Conservation (phyloP, 306 rosid species). For the Medicago lupulina region DNA sequence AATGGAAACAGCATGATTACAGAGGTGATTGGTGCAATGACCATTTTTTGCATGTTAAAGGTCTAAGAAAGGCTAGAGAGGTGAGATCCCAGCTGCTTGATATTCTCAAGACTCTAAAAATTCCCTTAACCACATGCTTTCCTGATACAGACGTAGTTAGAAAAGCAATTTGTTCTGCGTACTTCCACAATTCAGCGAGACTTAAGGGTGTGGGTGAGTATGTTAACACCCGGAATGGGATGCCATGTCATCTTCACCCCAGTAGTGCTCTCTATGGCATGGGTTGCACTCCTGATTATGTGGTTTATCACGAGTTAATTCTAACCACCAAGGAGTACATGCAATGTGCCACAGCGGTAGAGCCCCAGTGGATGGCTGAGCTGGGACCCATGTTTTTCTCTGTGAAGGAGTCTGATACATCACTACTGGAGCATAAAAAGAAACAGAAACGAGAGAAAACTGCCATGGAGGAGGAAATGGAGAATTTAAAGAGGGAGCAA, state of each 20-base stretch:
- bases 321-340: conserved; percentile 90
- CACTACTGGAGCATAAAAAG: conserved; percentile 88
- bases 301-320: conserved; percentile 87
- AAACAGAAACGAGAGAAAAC: conserved; percentile 89
- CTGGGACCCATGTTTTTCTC: conserved; percentile 98
- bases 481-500: conserved; percentile 79
- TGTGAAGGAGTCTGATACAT: conserved; percentile 95
- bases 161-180: conserved; percentile 93
- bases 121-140: conserved; percentile 74
- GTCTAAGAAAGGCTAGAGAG: conserved; percentile 91
- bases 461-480: conserved; percentile 99
- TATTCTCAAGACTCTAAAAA: conserved; percentile 83
- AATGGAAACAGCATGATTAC: conserved; percentile 95
- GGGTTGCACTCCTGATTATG: conserved; percentile 96
- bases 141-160: conserved; percentile 91
- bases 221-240: conserved; percentile 83
- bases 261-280: conserved; percentile 97
- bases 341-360: conserved; percentile 98
- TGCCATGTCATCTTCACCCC: conserved; percentile 96
- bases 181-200: conserved; percentile 91
- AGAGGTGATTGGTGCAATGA: conserved; percentile 99
- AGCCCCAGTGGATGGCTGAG: conserved; percentile 97
- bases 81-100: conserved; percentile 94
- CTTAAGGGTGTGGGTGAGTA: conserved; percentile 97
- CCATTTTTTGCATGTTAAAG: conserved; percentile 91